These are phyloP conservation scores for Yamadazyma friedrichii DNA, from an alignment of 1,139 yeast genomes.

Conservation along the genomic window DNA sequence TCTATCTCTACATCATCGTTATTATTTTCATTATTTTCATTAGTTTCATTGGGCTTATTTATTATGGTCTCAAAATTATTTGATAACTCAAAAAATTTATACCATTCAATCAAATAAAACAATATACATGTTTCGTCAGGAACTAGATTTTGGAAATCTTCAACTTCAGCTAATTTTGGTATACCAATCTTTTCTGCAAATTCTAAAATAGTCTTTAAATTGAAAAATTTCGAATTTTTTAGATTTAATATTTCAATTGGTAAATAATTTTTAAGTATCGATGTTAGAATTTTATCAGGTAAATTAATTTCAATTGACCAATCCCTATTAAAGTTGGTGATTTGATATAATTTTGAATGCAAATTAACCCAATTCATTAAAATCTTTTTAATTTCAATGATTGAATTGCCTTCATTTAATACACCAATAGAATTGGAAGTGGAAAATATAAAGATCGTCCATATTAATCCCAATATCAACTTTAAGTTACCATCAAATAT, in stretches of 20 bases:
- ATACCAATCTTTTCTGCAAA: slow-evolving; percentile 46
- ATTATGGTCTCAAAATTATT: not conserved
- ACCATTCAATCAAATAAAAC: slow-evolving; percentile 67
- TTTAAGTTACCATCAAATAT: slow-evolving; percentile 64
- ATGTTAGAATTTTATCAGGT: slow-evolving; percentile 27
- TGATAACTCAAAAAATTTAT: slow-evolving; percentile 44
- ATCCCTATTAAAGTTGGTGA: slow-evolving; percentile 35
- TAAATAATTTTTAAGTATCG: slow-evolving; percentile 23
- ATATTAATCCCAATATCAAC: slow-evolving; percentile 60
- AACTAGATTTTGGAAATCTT: slow-evolving; percentile 50
- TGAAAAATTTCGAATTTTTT: slow-evolving; percentile 37
- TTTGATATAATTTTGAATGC: slow-evolving; percentile 17
- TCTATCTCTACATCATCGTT: not conserved
- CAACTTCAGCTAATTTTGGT: slow-evolving; percentile 57
- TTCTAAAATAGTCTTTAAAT: slow-evolving; percentile 20
- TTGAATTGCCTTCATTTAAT: slow-evolving; percentile 36
- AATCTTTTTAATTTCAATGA: slow-evolving; percentile 31
- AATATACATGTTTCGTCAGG: slow-evolving; percentile 70
- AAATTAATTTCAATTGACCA: slow-evolving; percentile 36
- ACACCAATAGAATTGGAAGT: slow-evolving; percentile 32
- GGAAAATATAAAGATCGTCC: slow-evolving; percentile 59
- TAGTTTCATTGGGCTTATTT: not conserved
- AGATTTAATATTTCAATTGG: slow-evolving; percentile 21
- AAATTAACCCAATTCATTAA: slow-evolving; percentile 35
- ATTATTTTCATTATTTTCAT: not conserved